phyloP scores from a whole-genome alignment of 768 basidiomycete species.

The Polyporus arcularius region DNA sequence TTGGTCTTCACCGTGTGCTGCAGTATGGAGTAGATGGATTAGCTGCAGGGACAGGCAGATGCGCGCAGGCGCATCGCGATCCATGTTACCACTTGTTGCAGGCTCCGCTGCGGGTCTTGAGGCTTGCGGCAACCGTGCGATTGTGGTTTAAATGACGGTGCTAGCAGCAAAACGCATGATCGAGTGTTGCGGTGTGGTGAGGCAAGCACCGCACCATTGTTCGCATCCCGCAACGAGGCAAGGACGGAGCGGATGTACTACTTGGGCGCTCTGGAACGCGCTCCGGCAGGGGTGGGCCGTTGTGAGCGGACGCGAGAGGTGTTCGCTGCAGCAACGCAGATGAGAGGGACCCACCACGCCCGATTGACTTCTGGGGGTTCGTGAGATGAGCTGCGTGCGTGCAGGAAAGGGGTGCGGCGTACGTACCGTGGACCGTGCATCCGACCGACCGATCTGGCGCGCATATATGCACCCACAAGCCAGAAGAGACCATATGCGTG shows the following conservation, averaged over 20 bases:
- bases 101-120: background rate
- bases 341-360: background rate
- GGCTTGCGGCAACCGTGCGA: background rate
- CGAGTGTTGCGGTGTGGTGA: background rate
- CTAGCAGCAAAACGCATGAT: background rate
- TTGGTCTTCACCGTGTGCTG: background rate
- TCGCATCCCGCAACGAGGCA: background rate
- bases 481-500: background rate
- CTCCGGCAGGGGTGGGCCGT: background rate
- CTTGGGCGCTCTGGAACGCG: background rate
- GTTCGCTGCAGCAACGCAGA: background rate
- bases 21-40: background rate
- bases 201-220: too few relatives aligned
- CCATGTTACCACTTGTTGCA: background rate
- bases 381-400: background rate
- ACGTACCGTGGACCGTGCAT: background rate
- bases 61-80: background rate
- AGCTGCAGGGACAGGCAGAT: background rate
- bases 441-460: background rate
- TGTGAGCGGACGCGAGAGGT: background rate
- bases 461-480: background rate
- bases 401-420: background rate
- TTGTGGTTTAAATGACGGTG: background rate
- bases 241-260: background rate
- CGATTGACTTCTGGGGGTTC: background rate